These are phyloP conservation scores for Astragalus glycyphyllos DNA, from an alignment of 306 rosid genomes.

Conservation along the genomic window DNA sequence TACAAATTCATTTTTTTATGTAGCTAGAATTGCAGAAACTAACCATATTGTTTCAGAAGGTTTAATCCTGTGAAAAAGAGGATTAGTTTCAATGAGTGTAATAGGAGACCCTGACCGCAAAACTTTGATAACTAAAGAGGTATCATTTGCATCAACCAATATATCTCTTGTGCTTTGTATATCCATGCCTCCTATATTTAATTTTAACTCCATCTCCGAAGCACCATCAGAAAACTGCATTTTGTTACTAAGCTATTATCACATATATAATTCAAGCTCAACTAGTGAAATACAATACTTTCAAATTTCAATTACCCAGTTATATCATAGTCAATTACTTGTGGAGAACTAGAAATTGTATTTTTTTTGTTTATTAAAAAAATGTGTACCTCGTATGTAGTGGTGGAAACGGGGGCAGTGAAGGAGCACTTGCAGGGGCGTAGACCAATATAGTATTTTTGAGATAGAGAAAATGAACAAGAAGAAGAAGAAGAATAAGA, in stretches of 20 bases:
- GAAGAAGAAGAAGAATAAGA: constrained; percentile 12
- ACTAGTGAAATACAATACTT: neutral
- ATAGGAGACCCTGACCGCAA: constrained; percentile 59
- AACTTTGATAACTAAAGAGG: constrained; percentile 67
- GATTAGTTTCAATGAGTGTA: constrained; percentile 75
- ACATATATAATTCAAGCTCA: constrained; percentile 12
- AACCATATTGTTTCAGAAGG: constrained; percentile 95
- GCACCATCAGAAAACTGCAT: constrained; percentile 84
- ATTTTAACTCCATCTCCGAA: constrained; percentile 86
- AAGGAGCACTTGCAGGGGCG: constrained; percentile 60
- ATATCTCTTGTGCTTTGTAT: constrained; percentile 61
- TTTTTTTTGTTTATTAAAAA: too few relatives aligned
- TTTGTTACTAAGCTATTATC: constrained; percentile 33
- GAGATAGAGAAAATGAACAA: neutral
- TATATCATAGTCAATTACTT: neutral
- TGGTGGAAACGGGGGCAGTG: constrained; percentile 57
- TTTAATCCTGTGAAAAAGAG: constrained; percentile 78
- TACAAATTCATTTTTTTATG: neutral
- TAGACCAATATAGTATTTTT: constrained; percentile 15
- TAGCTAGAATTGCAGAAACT: constrained; percentile 38
- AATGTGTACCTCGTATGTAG: constrained; percentile 68
- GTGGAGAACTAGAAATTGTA: too few relatives aligned
- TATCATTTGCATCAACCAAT: constrained; percentile 63
- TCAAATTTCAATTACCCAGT: neutral
- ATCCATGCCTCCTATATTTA: constrained; percentile 53